A percentile compares a stretch with the other conserved stretches of the same genome.
Conservation (phyloP, 2,329 filamentous ascomycete genomes). For the Ophiostoma ips region DNA sequence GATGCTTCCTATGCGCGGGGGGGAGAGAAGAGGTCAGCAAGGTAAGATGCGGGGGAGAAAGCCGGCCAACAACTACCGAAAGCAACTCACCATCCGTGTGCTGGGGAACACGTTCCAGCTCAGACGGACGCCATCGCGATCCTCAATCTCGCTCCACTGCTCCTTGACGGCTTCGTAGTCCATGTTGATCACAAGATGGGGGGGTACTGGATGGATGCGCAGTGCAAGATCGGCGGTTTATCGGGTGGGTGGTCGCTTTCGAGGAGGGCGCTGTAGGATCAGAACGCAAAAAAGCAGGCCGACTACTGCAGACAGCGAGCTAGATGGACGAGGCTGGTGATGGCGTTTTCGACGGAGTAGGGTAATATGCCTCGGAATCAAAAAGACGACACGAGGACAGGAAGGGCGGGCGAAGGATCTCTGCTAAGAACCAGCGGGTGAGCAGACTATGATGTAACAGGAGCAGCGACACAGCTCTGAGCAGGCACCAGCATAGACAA, state of each 20-base stretch:
- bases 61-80: not conserved
- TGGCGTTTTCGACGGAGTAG: not conserved
- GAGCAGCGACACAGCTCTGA: not conserved
- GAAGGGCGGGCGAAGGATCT: not conserved
- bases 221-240: not conserved
- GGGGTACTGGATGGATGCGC: not conserved
- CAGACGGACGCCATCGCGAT: conserved; percentile 85
- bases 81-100: conserved; percentile 68
- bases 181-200: conserved; percentile 37
- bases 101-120: conserved; percentile 99
- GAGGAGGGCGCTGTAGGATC: not conserved
- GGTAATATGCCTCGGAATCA: not conserved
- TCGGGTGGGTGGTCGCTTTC: not conserved
- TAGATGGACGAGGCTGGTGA: not conserved
- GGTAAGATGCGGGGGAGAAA: not conserved
- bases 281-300: too few relatives aligned
- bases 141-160: conserved; percentile 92
- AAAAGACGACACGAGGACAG: not conserved
- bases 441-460: not conserved
- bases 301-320: not conserved
- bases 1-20: conserved; percentile 60
- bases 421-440: not conserved
- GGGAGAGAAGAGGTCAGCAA: not conserved
- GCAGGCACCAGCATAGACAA: conserved; percentile 1
- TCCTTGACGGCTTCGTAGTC: conserved; percentile 90